phyloP scores from a whole-genome alignment of 1,139 yeast species.

The Arxiozyma slooffiae region DNA sequence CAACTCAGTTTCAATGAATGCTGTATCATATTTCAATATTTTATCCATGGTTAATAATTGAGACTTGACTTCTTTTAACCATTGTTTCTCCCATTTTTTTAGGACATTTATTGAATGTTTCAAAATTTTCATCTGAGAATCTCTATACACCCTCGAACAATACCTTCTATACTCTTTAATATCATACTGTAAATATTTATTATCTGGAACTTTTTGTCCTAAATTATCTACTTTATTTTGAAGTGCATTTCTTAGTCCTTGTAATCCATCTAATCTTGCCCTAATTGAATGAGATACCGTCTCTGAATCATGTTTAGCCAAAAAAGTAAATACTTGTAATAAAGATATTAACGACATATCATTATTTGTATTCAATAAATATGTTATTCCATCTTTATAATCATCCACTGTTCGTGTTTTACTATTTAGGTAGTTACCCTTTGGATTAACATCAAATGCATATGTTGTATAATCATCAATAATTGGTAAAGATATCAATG shows the following conservation, averaged over 20 bases:
- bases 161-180: constrained; percentile 13
- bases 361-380: constrained; percentile 32
- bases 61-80: constrained; percentile 14
- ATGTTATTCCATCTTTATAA: constrained; percentile 37
- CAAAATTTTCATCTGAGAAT: constrained; percentile 18
- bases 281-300: constrained; percentile 34
- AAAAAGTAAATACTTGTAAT: constrained; percentile 42
- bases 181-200: constrained; percentile 1
- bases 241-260: constrained; percentile 26
- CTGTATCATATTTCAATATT: constrained; percentile 20
- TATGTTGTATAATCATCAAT: constrained; percentile 34
- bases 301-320: constrained; percentile 36
- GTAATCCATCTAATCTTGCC: constrained; percentile 50
- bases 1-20: constrained; percentile 16
- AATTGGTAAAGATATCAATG: constrained; percentile 41
- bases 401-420: constrained; percentile 5
- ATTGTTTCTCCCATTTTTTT: constrained; percentile 19
- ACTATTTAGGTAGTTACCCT: constrained; percentile 13
- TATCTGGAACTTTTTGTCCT: neutral
- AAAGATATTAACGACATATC: constrained; percentile 28
- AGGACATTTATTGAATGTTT: constrained; percentile 15
- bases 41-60: constrained; percentile 19
- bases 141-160: constrained; percentile 19
- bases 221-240: constrained; percentile 14
- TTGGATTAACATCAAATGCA: constrained; percentile 27